Conservation (phyloP, 2,329 filamentous ascomycete genomes). For the Chaetothyriales sp. region DNA sequence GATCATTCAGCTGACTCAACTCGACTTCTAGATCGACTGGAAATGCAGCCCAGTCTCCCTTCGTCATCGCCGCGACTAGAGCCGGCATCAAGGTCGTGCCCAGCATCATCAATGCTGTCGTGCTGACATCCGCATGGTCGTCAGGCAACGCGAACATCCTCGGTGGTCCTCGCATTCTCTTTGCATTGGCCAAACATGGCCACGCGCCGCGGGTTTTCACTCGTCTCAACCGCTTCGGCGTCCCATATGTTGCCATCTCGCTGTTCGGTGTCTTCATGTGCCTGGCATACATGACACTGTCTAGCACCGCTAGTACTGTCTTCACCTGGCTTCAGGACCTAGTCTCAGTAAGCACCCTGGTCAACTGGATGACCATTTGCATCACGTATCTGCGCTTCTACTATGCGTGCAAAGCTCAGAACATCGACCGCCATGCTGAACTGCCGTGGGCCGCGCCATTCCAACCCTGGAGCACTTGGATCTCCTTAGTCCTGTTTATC, state of each 20-base stretch:
- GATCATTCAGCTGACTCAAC: too few species aligned
- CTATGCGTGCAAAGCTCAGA: conserved; percentile 28
- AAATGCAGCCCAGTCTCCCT: conserved; percentile 38
- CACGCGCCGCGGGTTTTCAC: conserved; percentile 37
- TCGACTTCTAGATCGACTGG: too few species aligned
- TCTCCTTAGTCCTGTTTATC: conserved; percentile 38
- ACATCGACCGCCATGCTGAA: conserved; percentile 23
- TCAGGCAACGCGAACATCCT: conserved; percentile 28
- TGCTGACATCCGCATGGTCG: conserved; percentile 57
- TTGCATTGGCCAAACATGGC: conserved; percentile 17
- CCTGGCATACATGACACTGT: conserved; percentile 26
- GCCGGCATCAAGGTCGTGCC: conserved; percentile 56
- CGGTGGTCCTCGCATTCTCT: conserved; percentile 23
- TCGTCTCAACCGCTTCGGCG: conserved; percentile 37
- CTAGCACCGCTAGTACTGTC: conserved; percentile 21
- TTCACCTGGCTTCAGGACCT: conserved; percentile 37
- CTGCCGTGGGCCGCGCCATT: conserved; percentile 44
- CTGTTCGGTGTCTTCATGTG: conserved; percentile 35
- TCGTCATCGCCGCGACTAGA: conserved; percentile 29
- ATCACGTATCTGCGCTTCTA: conserved; percentile 36
- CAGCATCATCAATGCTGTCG: conserved; percentile 60
- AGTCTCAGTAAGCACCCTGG: conserved; percentile 33
- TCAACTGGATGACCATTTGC: conserved; percentile 38
- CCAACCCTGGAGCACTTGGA: conserved; percentile 56
- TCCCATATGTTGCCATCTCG: conserved; percentile 46